A percentile compares a stretch with the other conserved stretches of the same genome.
phyloP scores from a whole-genome alignment of 2,329 filamentous ascomycete genomes.

The Arthroderma sp. region DNA sequence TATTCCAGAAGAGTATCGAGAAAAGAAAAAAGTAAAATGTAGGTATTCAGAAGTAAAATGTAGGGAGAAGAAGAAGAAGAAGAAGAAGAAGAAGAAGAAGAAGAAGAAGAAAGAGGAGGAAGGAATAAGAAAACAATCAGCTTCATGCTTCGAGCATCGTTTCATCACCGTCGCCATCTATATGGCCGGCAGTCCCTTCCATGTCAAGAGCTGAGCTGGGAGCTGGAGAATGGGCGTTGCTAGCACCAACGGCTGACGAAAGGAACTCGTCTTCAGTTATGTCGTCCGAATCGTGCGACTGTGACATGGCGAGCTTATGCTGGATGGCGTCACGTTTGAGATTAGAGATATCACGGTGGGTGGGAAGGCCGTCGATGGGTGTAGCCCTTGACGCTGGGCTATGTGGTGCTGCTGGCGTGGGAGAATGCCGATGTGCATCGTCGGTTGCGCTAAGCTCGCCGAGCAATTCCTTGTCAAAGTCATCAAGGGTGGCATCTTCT shows the following conservation, averaged over 20 bases:
- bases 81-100: neutral
- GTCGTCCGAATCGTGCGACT: conserved; percentile 3
- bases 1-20: neutral
- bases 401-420: neutral
- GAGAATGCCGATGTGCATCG: neutral
- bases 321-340: too few relatives aligned
- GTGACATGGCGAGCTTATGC: neutral
- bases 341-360: too few relatives aligned
- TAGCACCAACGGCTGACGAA: conserved; percentile 2
- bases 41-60: neutral
- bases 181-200: conserved; percentile 1
- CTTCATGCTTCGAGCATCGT: conserved; percentile 7
- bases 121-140: neutral
- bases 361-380: too few relatives aligned
- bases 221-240: neutral
- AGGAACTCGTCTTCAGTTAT: conserved; percentile 8
- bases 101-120: neutral
- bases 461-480: conserved; percentile 4
- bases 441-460: conserved; percentile 1
- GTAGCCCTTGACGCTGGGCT: neutral
- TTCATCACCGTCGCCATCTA: conserved; percentile 7
- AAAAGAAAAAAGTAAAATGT: neutral
- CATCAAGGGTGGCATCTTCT: conserved; percentile 2
- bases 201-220: conserved; percentile 2
- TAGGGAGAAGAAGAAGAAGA: neutral